Conservation (phyloP, 1,284 basidiomycete species). For the Fomes fomentarius region DNA sequence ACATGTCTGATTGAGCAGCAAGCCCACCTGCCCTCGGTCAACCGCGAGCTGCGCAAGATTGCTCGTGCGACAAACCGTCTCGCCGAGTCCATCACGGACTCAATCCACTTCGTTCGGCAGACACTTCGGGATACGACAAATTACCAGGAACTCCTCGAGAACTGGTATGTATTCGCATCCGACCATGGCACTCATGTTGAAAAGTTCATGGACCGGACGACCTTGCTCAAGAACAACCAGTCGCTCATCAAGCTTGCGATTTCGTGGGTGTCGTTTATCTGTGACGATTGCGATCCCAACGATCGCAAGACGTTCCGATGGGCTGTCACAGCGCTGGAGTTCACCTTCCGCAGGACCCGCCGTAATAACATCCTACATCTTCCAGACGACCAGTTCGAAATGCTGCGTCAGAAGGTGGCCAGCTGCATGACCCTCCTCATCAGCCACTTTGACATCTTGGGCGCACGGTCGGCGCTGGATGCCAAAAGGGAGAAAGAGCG, state of each 20-base stretch:
- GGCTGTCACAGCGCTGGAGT: conserved; percentile 97
- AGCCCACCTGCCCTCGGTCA: conserved; percentile 90
- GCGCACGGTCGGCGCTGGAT: conserved; percentile 87
- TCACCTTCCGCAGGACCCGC: conserved; percentile 88
- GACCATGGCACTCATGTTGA: conserved; percentile 91
- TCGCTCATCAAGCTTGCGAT: conserved; percentile 88
- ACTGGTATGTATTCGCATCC: conserved; percentile 97
- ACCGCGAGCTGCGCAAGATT: conserved; percentile 91
- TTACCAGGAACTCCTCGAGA: conserved; percentile 89
- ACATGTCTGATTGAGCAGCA: conserved; percentile 82
- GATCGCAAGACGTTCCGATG: conserved; percentile 98
- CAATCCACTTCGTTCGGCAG: conserved; percentile 81
- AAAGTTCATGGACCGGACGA: conserved; percentile 81
- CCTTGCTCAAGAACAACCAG: conserved; percentile 79
- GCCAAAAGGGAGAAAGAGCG: conserved; percentile 90
- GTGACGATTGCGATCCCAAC: conserved; percentile 96
- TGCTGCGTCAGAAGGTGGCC: conserved; percentile 91
- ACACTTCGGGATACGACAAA: conserved; percentile 65
- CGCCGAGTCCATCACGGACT: conserved; percentile 92
- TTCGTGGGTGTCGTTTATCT: conserved; percentile 98
- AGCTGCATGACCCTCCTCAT: conserved; percentile 97
- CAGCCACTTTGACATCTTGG: conserved; percentile 97
- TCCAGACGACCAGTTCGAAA: conserved; percentile 86
- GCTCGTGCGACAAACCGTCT: conserved; percentile 87
- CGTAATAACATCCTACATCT: conserved; percentile 92